Base-by-base conservation (phyloP, 2,329 filamentous ascomycete species). In the Tolypocladium guangdongense region DNA sequence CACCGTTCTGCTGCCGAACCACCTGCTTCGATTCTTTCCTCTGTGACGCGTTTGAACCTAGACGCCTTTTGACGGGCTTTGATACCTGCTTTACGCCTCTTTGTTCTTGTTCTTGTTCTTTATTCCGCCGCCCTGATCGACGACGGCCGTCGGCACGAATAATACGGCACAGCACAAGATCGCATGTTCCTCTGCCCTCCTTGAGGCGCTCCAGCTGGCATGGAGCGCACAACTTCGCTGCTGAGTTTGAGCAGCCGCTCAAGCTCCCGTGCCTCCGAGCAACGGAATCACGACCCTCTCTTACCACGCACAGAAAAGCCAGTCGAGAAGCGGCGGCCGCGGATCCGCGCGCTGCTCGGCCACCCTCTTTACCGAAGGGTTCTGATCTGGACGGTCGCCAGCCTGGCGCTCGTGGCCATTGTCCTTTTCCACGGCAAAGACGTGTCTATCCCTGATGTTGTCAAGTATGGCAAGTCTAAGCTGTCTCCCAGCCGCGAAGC, bases 281-380 rank as follows among this genome's bases (percentile, higher is more conserved):
- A 62, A 54, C 62, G 63, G 55, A 67, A 66, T 49, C 59, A 62
- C 50, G 68, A 70, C 22, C 61, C 64, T 27, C 51, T 72, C 43
- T 55, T 72, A 18, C 69, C 69, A 2, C 66, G 65, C 52, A 60
- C 64, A 10, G 63, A 62, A 35, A 63, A 62, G 43, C 60, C 64
- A 4, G 57, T 60, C 14, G 64, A 70, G 49, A 69, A 71, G 57
- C 64, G 69, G 20, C 69, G 65, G 52, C 63, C 76, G 49, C 66
- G 72, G 52, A 62, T 78, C 24, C 72, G 71, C 56, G 66, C 73
- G 7, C 58, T 81, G 14, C 62, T 81, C n/a, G 68, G 76, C 16
- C 73, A 78, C 59, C 78, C 73, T 58, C 67, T 80, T 37, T 80
- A 80, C 59, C 72, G 77, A 41, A 71, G 78, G 52, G 69, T 81